Evolutionary conservation across 2,329 filamentous ascomycete species (phyloP), one percentile per base, ranked within the genome.

Genomic region (Neofusicoccum parvum): DNA sequence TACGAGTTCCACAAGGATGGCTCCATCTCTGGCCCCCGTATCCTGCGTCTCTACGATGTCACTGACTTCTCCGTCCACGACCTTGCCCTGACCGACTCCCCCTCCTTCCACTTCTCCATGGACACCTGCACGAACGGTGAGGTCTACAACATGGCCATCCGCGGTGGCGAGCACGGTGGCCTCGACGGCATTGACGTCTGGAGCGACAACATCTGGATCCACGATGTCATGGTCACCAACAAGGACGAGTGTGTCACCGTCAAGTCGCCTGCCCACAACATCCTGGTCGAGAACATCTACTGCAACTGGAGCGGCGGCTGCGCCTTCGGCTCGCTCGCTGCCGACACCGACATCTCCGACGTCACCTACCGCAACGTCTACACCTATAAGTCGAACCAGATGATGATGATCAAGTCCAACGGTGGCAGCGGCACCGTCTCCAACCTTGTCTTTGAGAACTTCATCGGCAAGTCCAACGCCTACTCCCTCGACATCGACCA

Each of bases 401-500:
- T 88, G 85, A 82, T 83, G 74, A 86, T 87, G 84, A 82, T 88
- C 78, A 88, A 88, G 74, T 83, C 81, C 62, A 85, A 87, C 69
- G 86, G 86, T 48, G 86, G 86, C 43, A 80, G 73, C 65, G 86
- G 86, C 23, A 80, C 76, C 2, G 81, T 88, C 4, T 79, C 79
- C 48, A 81, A 87, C 68, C 76, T 80, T 14, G 70, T 80, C 1
- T 80, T 88, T 46, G 81, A 85, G 69, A 87, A 87, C 76, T 88
- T 88, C 73, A 84, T 86, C 72, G 86, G 86, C 45, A 85, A 86
- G 72, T 75, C 78, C 65, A 88, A 88, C 67, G 85, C 86, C 3
- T 88, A 87, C 76, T 82, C 80, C 11, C 76, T 87, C 27, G 78
- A 87, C 72, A 80, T 87, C 63, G 82, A 88, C 73, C 78, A 83